Conservation (phyloP, 148 eudicot species). For the Dianthus caryophyllus region DNA sequence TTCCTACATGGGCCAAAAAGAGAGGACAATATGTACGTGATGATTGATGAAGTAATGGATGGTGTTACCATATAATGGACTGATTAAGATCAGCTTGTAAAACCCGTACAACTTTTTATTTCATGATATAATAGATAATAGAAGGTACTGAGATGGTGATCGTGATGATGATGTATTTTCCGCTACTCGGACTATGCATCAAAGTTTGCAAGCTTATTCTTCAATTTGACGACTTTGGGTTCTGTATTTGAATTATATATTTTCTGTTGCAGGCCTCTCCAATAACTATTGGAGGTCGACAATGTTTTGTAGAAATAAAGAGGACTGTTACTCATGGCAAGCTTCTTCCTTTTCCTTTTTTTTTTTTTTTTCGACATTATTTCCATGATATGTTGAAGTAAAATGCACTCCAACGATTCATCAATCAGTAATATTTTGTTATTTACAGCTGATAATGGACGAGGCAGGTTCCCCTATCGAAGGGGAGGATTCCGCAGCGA, state of each 20-base stretch:
- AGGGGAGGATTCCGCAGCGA: constrained; percentile 45
- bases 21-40: no score
- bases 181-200: neutral
- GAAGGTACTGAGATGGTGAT: neutral
- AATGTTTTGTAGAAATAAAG: constrained; percentile 15
- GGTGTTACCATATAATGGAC: neutral
- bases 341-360: neutral
- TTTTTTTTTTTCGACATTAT: neutral
- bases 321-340: constrained; percentile 20
- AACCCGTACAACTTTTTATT: neutral
- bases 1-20: no score
- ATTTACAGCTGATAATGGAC: constrained; percentile 15
- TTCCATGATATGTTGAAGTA: neutral
- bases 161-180: neutral
- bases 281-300: constrained; percentile 5
- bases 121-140: neutral
- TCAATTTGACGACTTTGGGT: neutral
- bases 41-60: no score
- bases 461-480: constrained; percentile 12
- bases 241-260: neutral
- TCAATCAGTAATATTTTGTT: neutral
- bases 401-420: neutral
- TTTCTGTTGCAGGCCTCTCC: constrained; percentile 19
- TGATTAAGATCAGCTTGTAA: neutral
- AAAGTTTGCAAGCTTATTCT: neutral